A percentile compares a stretch with the other conserved stretches of the same genome.
Conservation (phyloP, 805 yeast genomes). For the Sugiyamaella chiloensis region DNA sequence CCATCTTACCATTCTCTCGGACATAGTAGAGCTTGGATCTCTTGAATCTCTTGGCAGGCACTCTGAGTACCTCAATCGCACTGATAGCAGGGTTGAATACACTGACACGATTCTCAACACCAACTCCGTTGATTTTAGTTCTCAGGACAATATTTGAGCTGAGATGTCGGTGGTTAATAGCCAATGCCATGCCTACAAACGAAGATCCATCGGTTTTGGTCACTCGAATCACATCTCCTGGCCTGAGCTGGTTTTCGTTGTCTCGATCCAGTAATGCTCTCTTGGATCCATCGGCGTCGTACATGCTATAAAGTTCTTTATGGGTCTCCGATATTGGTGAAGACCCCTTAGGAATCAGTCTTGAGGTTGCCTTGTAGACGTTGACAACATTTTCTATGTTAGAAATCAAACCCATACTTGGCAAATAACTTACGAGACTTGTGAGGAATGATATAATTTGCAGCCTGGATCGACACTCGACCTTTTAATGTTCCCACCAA, state of each 20-base stretch:
- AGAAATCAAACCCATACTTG: background rate
- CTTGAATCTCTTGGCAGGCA: conserved; percentile 65
- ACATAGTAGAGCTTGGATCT: conserved; percentile 90
- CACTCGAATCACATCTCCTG: conserved; percentile 82
- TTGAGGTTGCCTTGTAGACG: conserved; percentile 34
- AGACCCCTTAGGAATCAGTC: conserved; percentile 31
- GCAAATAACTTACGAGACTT: background rate
- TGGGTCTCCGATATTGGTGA: conserved; percentile 44
- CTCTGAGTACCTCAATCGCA: conserved; percentile 72
- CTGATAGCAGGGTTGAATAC: conserved; percentile 75
- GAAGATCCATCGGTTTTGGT: conserved; percentile 57
- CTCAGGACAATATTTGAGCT: conserved; percentile 78
- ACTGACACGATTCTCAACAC: conserved; percentile 80
- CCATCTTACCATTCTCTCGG: conserved; percentile 50
- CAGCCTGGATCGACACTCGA: background rate
- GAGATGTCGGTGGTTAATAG: conserved; percentile 66
- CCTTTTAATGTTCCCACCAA: too few relatives aligned
- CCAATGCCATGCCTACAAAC: conserved; percentile 76
- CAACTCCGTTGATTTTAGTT: conserved; percentile 76
- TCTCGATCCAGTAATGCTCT: conserved; percentile 48
- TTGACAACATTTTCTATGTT: conserved; percentile 30
- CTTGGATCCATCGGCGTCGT: conserved; percentile 74
- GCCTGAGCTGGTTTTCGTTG: conserved; percentile 52
- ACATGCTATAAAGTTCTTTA: conserved; percentile 49
- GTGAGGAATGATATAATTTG: conserved; percentile 3